Evolutionary conservation across 192 early-diverging fungal species (phyloP).

Genomic region (Chytriomyces confervae): DNA sequence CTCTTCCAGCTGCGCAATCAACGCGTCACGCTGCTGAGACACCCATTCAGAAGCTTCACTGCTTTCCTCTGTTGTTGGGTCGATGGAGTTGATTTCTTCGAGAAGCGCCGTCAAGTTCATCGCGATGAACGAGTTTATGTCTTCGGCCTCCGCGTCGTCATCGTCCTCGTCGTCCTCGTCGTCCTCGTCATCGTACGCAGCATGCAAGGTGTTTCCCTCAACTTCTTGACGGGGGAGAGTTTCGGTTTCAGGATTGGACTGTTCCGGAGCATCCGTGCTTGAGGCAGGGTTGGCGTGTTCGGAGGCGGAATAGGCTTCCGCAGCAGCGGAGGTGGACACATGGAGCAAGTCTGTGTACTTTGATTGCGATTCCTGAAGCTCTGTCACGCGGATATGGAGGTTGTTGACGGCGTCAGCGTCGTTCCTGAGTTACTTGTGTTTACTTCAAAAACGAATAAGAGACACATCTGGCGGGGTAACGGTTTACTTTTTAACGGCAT

Average conservation of each 20-base stretch:
- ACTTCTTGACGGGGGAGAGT: slow-evolving; percentile 5
- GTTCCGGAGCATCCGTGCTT: slow-evolving; percentile 3
- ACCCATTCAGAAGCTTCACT: slow-evolving; percentile 12
- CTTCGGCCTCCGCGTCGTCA: slow-evolving; percentile 27
- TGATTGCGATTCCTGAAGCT: slow-evolving; percentile 23
- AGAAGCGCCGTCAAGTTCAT: slow-evolving; percentile 5
- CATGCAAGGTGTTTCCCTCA: background rate
- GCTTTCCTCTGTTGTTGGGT: slow-evolving; percentile 15
- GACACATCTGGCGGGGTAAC: background rate
- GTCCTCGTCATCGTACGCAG: slow-evolving; percentile 34
- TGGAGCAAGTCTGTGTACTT: slow-evolving; percentile 20
- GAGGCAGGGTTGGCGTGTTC: slow-evolving; percentile 7
- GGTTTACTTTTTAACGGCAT: slow-evolving; percentile 1
- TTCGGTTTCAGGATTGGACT: slow-evolving; percentile 1
- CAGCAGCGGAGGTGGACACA: background rate
- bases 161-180: slow-evolving; percentile 12
- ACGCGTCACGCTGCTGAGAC: background rate
- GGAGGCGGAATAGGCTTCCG: slow-evolving; percentile 11
- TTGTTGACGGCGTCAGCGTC: slow-evolving; percentile 7
- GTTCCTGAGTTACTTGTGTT: slow-evolving; percentile 2
- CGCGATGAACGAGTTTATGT: slow-evolving; percentile 4
- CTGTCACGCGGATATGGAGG: slow-evolving; percentile 15
- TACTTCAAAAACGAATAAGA: background rate
- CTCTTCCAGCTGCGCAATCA: slow-evolving; percentile 19
- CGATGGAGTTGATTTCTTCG: slow-evolving; percentile 25